These are phyloP conservation scores for Periglandula ipomoeae DNA, from an alignment of 2,329 filamentous ascomycete species.

Conservation along the genomic window DNA sequence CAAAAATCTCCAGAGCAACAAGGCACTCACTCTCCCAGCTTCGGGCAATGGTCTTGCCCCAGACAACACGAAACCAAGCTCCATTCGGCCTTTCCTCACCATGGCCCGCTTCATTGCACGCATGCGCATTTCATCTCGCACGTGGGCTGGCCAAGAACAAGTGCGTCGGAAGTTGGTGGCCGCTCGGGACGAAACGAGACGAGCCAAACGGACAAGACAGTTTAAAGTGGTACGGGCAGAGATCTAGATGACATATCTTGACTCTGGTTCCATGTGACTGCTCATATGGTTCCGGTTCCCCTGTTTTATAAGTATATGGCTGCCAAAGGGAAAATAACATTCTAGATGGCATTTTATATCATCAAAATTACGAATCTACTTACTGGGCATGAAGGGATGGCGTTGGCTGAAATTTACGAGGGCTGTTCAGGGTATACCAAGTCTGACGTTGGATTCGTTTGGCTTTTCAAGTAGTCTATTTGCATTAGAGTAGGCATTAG, in stretches of 20 bases:
- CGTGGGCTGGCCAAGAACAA: slow-evolving; percentile 43
- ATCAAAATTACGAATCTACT: neutral
- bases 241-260: neutral
- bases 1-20: slow-evolving; percentile 29
- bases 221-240: slow-evolving; percentile 27
- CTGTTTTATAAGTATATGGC: too few relatives aligned
- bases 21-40: slow-evolving; percentile 22
- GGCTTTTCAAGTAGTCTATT: neutral
- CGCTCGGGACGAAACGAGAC: slow-evolving; percentile 37
- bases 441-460: neutral
- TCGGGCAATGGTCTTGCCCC: slow-evolving; percentile 10
- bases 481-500: neutral
- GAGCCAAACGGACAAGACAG: slow-evolving; percentile 32
- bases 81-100: slow-evolving; percentile 34
- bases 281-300: too few relatives aligned
- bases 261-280: neutral
- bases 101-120: slow-evolving; percentile 45
- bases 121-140: slow-evolving; percentile 35
- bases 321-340: neutral
- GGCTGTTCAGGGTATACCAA: neutral
- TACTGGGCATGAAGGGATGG: neutral
- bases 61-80: slow-evolving; percentile 17
- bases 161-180: slow-evolving; percentile 39
- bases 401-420: neutral
- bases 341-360: neutral